A percentile compares a stretch with the other conserved stretches of the same genome.
Conservation (phyloP, 495 filamentous ascomycete species). For the Letharia columbiana region DNA sequence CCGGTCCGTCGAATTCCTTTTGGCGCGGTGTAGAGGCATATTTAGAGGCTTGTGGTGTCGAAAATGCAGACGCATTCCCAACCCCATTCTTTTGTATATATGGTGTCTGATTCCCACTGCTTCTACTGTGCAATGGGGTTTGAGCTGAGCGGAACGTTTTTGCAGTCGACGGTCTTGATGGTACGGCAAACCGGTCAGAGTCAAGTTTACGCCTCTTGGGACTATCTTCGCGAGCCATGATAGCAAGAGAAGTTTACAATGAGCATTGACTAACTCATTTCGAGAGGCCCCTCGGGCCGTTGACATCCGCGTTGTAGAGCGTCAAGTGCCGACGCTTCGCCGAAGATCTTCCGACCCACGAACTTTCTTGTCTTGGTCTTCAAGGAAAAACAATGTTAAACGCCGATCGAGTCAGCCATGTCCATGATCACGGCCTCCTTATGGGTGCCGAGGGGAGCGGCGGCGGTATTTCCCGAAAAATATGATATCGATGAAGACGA, state of each 20-base stretch:
- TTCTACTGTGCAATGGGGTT: slow-evolving; percentile 30
- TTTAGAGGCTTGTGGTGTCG: slow-evolving; percentile 41
- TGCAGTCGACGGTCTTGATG: slow-evolving; percentile 43
- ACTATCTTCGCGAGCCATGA: slow-evolving; percentile 35
- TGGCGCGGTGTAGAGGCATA: slow-evolving; percentile 41
- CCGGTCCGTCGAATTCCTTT: slow-evolving; percentile 46
- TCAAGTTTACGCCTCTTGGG: slow-evolving; percentile 57
- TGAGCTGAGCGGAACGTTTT: slow-evolving; percentile 22
- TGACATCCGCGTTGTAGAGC: background rate
- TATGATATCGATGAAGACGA: slow-evolving; percentile 91
- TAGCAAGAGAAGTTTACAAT: background rate
- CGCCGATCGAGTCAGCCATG: slow-evolving; percentile 32
- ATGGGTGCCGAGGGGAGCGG: slow-evolving; percentile 92
- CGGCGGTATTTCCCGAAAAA: slow-evolving; percentile 81
- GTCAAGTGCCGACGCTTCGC: background rate
- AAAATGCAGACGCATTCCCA: slow-evolving; percentile 30
- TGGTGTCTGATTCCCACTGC: slow-evolving; percentile 28
- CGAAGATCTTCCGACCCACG: slow-evolving; percentile 11
- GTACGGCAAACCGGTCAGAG: slow-evolving; percentile 47
- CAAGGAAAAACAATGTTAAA: background rate
- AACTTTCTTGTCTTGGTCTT: background rate
- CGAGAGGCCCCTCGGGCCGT: background rate
- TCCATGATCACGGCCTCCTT: slow-evolving; percentile 90
- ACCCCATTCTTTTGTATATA: slow-evolving; percentile 25
- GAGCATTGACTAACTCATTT: background rate